These are phyloP conservation scores for Pseudevernia furfuracea DNA, from an alignment of 495 filamentous ascomycete species.

Conservation along the genomic window DNA sequence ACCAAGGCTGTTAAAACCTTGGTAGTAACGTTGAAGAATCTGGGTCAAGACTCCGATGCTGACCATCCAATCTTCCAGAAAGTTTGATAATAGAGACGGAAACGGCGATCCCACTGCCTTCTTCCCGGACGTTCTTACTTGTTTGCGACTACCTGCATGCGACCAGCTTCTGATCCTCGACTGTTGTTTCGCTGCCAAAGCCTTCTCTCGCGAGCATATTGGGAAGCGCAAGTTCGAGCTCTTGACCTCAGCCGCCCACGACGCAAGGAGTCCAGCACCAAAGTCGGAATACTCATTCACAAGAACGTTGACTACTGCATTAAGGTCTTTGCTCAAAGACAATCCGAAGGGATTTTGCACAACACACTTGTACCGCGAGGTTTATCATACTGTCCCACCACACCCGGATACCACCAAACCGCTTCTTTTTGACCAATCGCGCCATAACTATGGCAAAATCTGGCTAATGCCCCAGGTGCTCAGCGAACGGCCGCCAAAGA, in stretches of 20 bases:
- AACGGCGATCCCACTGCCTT: constrained; percentile 24
- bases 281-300: constrained; percentile 23
- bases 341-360: constrained; percentile 24
- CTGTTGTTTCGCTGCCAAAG: constrained; percentile 26
- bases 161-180: constrained; percentile 28
- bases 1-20: background rate
- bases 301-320: constrained; percentile 17
- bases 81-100: constrained; percentile 11
- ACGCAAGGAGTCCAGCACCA: constrained; percentile 9
- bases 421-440: constrained; percentile 22
- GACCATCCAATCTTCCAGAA: constrained; percentile 13
- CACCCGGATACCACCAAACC: constrained; percentile 14
- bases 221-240: constrained; percentile 29
- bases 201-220: constrained; percentile 17
- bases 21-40: background rate
- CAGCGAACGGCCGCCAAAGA: background rate
- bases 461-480: constrained; percentile 23
- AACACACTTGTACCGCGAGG: constrained; percentile 22
- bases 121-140: constrained; percentile 25
- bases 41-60: background rate
- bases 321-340: constrained; percentile 13
- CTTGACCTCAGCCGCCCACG: constrained; percentile 20
- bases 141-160: constrained; percentile 23
- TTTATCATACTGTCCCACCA: constrained; percentile 20
- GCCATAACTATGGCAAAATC: constrained; percentile 21